Evolutionary conservation across 306 rosid genomes (phyloP), one percentile per base, ranked within the genome.

Genomic region (Gastrolobium villosum): DNA sequence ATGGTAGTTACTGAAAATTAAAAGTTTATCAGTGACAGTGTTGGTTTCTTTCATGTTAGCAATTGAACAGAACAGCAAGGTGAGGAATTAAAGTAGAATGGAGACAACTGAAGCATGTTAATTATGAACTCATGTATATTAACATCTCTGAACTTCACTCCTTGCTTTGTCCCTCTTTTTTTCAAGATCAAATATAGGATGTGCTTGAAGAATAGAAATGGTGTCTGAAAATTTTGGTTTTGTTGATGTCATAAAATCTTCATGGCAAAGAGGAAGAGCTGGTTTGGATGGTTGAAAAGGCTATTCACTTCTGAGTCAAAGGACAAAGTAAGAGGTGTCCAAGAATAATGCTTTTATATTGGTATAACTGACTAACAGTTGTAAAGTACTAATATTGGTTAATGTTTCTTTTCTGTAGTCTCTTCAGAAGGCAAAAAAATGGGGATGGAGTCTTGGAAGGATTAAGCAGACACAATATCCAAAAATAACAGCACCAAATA

Each of bases 201-300:
- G 64, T 68, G n/a, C 40, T 40, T 74, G 70, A 62, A 59, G 75
- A 81, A 61, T 13, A 68, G 37, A 61, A 64, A 71, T 57, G 74
- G 75, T 74, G 56, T 41, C 35, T 59, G 79, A 80, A 79, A 63
- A 53, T 41, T 59, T 56, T 36, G 32, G 79, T 80, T 81, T 63
- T 82, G 36, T 49, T 69, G 89, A 59, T 52, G 77, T 67, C 73
- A 66, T 57, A 70, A 73, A 34, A 52, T 83, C 54, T 55, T 55
- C 79, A 94, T 94, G 98, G 88, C 82, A 65, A 91, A 87, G 84
- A 79, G 57, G 75, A 87, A 78, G 73, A 70, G 91, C 86, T 92
- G 93, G 97, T 79, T 94, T 82, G 89, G 89, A 57, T 94, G 98
- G 96, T 83, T 87, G 72, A 87, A 80, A 83, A 86, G 81, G 77